Base-by-base conservation (phyloP, 2,329 filamentous ascomycete genomes). In the Aureobasidium sp. region DNA sequence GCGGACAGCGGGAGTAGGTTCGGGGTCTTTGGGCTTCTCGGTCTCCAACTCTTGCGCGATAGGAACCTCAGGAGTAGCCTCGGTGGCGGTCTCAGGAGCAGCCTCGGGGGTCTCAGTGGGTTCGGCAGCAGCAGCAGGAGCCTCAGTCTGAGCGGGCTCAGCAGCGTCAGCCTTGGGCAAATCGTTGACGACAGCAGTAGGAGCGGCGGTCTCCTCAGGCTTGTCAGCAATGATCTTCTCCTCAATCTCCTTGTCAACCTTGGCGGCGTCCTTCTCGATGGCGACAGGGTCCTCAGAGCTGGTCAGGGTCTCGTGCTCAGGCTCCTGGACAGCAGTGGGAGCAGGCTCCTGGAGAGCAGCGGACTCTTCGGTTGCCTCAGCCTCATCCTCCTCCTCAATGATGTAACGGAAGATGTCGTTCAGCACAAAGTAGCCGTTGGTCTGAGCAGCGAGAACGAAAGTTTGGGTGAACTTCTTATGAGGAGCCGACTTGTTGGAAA, bases 391-490 rank as follows among this genome's bases (percentile, higher is more conserved):
- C 69, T 93, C 89, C 65, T 94, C 90, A 67, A 88, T 86, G 67
- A 99, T 87, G 77, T 95, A 97, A 69, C 94, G 85, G 80, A 97
- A 91, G 74, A 99, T 96, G 73, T 99, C 94, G 77, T 99, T 99
- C 70, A 99, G 84, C 37, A 99, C 93, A 70, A 96, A 99, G 81
- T 97, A 99, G 66, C 94, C 94, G 63, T 93, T 96, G 55, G 91
- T 91, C 79, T 99, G 94, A 76, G 93, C 87, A 53, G 94, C 94
- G 66, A 99, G 89, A 66, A 99, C 90, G 70, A 99, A 99, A 59
- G 93, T 97, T 82, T 99, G 94, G 44, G 92, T 89, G 72, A 99
- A 99, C 76, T 97, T 97, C 81, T 90, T 92, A 71, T 93, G 90
- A 63, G 94, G 90, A 66, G 87, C 87, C 53, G 85, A 86, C 77